phyloP scores from a whole-genome alignment of 176 grass and related monocot species.

The Melocanna baccifera region DNA sequence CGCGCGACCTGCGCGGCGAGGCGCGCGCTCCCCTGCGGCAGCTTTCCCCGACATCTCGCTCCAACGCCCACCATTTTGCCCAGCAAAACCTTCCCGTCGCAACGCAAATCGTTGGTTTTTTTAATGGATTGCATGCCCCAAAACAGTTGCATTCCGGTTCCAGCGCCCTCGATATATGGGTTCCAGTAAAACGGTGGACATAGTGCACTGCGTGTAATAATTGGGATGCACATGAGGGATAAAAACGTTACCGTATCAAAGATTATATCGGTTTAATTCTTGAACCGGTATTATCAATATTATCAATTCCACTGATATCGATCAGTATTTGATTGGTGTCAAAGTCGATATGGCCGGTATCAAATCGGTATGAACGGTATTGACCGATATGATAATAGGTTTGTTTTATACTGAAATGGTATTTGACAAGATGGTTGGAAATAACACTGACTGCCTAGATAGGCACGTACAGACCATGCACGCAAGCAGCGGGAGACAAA shows the following conservation, averaged over 20 bases:
- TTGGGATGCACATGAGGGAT: not conserved
- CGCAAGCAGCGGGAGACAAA: not conserved
- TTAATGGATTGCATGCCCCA: not conserved
- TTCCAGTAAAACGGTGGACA: not conserved
- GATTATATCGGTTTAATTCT: no score
- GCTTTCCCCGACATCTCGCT: conserved; percentile 28
- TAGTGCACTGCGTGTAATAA: not conserved
- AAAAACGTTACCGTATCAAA: no score
- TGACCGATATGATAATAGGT: no score
- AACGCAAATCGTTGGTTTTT: not conserved
- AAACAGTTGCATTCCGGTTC: not conserved
- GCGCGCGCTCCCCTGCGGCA: not conserved
- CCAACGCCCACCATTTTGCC: not conserved
- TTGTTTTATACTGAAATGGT: no score
- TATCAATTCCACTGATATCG: no score
- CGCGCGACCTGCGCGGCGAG: not conserved
- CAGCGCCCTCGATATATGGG: not conserved
- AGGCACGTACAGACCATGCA: not conserved
- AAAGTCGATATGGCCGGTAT: no score
- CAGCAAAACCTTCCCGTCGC: not conserved
- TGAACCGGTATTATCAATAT: no score
- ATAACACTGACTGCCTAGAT: not conserved
- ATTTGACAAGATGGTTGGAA: no score
- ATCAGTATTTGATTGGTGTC: no score
- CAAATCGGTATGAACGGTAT: no score